Evolutionary conservation across 352 stramenopile genomes (phyloP), one percentile per base, ranked within the genome.

Genomic region (Peronospora tabacina): DNA sequence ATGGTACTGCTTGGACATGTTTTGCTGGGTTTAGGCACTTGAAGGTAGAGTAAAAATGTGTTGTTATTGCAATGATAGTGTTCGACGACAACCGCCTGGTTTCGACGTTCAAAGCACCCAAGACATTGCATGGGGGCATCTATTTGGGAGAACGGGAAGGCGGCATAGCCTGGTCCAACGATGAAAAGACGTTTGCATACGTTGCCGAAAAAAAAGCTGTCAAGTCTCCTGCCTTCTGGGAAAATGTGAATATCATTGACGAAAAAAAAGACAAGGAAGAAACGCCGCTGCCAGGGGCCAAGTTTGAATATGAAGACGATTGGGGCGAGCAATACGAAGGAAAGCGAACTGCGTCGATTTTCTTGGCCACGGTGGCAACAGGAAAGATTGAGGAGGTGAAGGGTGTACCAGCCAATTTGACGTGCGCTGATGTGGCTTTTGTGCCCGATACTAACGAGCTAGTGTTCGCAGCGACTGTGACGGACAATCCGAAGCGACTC

Each of bases 291-390:
- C 63, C 67, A 9, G 74, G 75, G 6, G 55, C 55, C 44, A 84
- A 90, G 60, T 95, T 80, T 49, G 70, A 83, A 36, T 70, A 74
- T 29, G 54, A 86, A 29, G 74, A 89, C 16, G 82, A 95, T 52
- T 92, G 80, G 77, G 84, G 84, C 13, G 84, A 95, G 58, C 81
- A 86, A 37, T 91, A 91, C 52, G 76, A 81, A 7, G 82, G 75
- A 33, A 84, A 90, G 51, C 75, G 78, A 54, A 85, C 67, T 1
- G 72, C 70, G 20, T 63, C 57, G 1, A 73, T 93, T 38, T 93
- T 88, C 53, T 33, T 90, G 15, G 69, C 78, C 7, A 75, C 74
- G 13, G 40, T 93, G 24, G 61, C 53, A 9, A 86, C 70, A 7
- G 75, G 70, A 16, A 79, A 81, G 38, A 84, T 85, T 39, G 60